Base-by-base conservation (phyloP, 495 filamentous ascomycete species). In the Penicillium taxi region DNA sequence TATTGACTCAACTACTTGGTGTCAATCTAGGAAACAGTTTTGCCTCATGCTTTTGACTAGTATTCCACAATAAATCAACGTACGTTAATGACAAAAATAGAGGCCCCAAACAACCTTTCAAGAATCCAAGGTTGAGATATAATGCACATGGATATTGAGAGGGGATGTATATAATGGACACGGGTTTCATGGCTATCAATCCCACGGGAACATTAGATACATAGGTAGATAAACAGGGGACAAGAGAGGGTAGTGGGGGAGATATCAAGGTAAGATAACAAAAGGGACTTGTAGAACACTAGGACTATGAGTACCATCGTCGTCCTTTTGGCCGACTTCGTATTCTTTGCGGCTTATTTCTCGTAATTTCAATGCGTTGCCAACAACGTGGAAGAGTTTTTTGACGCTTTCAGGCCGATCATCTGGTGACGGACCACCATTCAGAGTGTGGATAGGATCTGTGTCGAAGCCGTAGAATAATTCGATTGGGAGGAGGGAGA, bases 201-300 rank as follows among this genome's bases (percentile, higher is more conserved):
- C n/a, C n/a, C n/a, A n/a, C n/a, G n/a, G n/a, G n/a, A n/a, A n/a
- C n/a, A n/a, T n/a, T n/a, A 17, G 33, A 22, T 26, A 35, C 18
- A 6, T 9, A 26, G 26, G 12, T 16, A 15, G 20, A 25, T 17
- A 16, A 17, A 25, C 6, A 15, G 11, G 15, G 13, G 9, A 4
- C 33, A 6, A 22, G 13, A 11, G 22, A 11, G 0, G 2, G 33
- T 11, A 41, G n/a, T n/a, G n/a, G n/a, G 19, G 1, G 32, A 24
- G 18, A 19, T 16, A 41, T 50, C 44, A 63, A 30, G 49, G 55
- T 37, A 63, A 31, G 8, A 56, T 33, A 6, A 61, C 44, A 13
- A 55, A 20, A 7, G 59, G 59, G 13, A 58, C 41, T 18, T 64
- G 61, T 20, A 60, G 33, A 15, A 62, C 38, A 15, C 32, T 35